Evolutionary conservation across 805 yeast species (phyloP), one percentile per base, ranked within the genome.

Genomic region (Candida jianshihensis): DNA sequence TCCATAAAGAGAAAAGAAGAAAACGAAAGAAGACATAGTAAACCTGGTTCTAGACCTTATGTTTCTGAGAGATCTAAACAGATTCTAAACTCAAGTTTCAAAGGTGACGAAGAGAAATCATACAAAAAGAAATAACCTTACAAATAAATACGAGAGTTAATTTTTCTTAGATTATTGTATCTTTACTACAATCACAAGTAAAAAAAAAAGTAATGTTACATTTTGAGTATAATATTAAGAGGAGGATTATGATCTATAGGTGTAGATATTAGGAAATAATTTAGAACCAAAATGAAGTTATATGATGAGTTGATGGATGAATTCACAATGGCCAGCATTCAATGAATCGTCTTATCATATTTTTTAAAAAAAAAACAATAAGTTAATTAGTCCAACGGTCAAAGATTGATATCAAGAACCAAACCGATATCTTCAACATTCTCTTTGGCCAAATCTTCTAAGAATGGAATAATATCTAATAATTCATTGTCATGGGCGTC

Each of bases 401-500:
- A 53, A 31, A 53, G 35, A 46, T 75, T 75, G 36, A 87, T 86
- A 61, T 90, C 96, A 50, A 92, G 71, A 31, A 90, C 90, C 45
- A 80, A 60, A 26, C 88, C 78, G 25, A 92, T 94, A 60, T 92
- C 96, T 44, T 79, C 81, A 37, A 92, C 96, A 31, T 69, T 70
- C 10, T 68, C 56, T 44, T 70, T 63, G 6, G 96, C 75, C 38
- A 92, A 63, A 57, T 92, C 97, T 58, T 87, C 86, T 48, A 92
- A 68, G 41, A 92, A 78, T 12, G 97, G 98, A 37, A 92, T 64
- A 60, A 92, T 75, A 61, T 92, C 99, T 43, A 85, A 61, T 51
- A 92, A 70, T 68, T 92, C 99, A 57, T 89, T 89, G 60, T 92
- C 99, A 59, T 92, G 98, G 20, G 92, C 78, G 62, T 92, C 99